Conservation (phyloP, 2,329 filamentous ascomycete species). For the Penicillium sp. region DNA sequence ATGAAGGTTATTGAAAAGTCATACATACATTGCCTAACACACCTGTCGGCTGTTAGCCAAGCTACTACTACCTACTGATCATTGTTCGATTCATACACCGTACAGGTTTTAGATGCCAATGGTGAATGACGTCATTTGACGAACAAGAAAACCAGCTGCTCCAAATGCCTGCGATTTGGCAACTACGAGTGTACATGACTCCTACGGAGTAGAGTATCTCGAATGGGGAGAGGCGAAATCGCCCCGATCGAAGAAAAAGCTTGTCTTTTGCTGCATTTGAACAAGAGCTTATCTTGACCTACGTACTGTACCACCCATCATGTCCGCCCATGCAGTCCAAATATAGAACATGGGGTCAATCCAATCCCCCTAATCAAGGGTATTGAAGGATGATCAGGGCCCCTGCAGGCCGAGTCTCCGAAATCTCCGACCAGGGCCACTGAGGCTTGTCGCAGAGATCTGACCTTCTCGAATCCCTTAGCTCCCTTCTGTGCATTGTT, state of each 20-base stretch:
- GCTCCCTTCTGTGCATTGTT: constrained; percentile 32
- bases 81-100: too few species aligned
- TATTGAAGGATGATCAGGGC: constrained; percentile 8
- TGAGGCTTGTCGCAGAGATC: background rate
- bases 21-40: too few species aligned
- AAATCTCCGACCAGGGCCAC: background rate
- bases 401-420: constrained; percentile 13
- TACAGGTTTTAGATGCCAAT: constrained; percentile 5
- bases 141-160: background rate
- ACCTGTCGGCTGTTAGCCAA: too few species aligned
- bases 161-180: background rate
- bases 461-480: constrained; percentile 24
- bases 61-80: too few species aligned
- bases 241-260: background rate
- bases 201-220: background rate
- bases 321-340: constrained; percentile 15
- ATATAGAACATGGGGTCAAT: constrained; percentile 18
- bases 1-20: too few species aligned
- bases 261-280: constrained; percentile 8
- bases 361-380: constrained; percentile 6
- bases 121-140: constrained; percentile 2
- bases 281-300: constrained; percentile 1
- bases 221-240: background rate
- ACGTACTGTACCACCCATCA: too few species aligned
- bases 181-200: background rate